Conservation (phyloP, 2,329 filamentous ascomycete genomes). For the Penicillium paneum region DNA sequence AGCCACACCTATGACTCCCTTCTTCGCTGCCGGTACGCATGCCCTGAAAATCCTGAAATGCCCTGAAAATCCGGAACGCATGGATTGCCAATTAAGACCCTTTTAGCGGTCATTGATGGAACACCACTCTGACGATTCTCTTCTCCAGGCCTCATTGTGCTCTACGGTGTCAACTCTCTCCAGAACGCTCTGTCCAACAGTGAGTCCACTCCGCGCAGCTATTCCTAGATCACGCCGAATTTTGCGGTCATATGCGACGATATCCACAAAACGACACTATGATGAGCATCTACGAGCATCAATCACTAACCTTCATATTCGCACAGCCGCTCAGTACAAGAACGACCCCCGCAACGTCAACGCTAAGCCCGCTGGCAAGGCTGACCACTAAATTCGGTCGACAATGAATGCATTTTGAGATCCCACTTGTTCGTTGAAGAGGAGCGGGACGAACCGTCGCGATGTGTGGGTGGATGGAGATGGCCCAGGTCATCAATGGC, state of each 20-base stretch:
- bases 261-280: background rate
- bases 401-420: slow-evolving; percentile 18
- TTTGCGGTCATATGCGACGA: background rate
- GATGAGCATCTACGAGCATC: slow-evolving; percentile 5
- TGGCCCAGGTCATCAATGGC: slow-evolving; percentile 20
- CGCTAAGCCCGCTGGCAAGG: slow-evolving; percentile 33
- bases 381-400: slow-evolving; percentile 32
- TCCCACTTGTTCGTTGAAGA: slow-evolving; percentile 12
- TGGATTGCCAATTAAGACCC: background rate
- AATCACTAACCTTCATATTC: slow-evolving; percentile 21
- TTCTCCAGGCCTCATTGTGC: slow-evolving; percentile 69
- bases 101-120: slow-evolving; percentile 6
- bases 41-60: background rate
- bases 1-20: slow-evolving; percentile 90
- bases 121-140: slow-evolving; percentile 26
- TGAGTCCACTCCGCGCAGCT: slow-evolving; percentile 51
- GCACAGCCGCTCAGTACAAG: slow-evolving; percentile 84
- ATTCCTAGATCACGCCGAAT: background rate
- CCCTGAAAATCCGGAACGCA: background rate
- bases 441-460: slow-evolving; percentile 12
- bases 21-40: slow-evolving; percentile 87
- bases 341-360: slow-evolving; percentile 84
- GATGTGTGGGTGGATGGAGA: slow-evolving; percentile 17
- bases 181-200: slow-evolving; percentile 73
- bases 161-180: slow-evolving; percentile 86